Conservation (phyloP, 371 early-diverging fungal species). For the Saksenaea oblongispora region DNA sequence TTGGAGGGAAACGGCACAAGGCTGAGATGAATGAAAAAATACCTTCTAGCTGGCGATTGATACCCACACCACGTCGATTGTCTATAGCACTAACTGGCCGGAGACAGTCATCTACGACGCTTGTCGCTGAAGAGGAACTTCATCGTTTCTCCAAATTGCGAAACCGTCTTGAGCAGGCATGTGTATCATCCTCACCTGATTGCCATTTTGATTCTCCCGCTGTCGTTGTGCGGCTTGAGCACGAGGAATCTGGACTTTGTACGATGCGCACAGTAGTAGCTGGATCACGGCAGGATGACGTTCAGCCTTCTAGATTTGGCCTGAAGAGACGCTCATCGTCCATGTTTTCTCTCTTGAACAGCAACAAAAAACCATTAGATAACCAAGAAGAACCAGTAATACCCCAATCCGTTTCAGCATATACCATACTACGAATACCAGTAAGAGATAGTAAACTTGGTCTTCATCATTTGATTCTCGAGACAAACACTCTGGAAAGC, state of each 20-base stretch:
- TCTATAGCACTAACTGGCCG: not conserved
- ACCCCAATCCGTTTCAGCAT: constrained; percentile 41
- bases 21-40: not conserved
- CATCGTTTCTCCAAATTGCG: constrained; percentile 40
- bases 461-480: constrained; percentile 57
- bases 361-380: not conserved
- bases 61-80: not conserved
- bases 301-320: constrained; percentile 15
- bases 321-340: constrained; percentile 14
- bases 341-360: constrained; percentile 12
- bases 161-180: constrained; percentile 49
- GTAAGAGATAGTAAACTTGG: constrained; percentile 55
- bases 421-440: constrained; percentile 32
- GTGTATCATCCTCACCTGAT: constrained; percentile 62
- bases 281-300: constrained; percentile 14
- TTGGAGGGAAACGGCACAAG: not conserved
- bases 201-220: constrained; percentile 59
- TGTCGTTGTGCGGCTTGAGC: constrained; percentile 51
- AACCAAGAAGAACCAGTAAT: constrained; percentile 9
- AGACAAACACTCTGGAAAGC: constrained; percentile 54
- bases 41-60: not conserved
- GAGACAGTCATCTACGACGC: constrained; percentile 1
- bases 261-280: constrained; percentile 20
- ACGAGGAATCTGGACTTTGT: constrained; percentile 48
- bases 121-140: constrained; percentile 14